Percentiles rank a stretch among this genome's conserved stretches.
Evolutionary conservation across 129 eudicot genomes (phyloP).

Genomic region (Deinandra increscens): DNA sequence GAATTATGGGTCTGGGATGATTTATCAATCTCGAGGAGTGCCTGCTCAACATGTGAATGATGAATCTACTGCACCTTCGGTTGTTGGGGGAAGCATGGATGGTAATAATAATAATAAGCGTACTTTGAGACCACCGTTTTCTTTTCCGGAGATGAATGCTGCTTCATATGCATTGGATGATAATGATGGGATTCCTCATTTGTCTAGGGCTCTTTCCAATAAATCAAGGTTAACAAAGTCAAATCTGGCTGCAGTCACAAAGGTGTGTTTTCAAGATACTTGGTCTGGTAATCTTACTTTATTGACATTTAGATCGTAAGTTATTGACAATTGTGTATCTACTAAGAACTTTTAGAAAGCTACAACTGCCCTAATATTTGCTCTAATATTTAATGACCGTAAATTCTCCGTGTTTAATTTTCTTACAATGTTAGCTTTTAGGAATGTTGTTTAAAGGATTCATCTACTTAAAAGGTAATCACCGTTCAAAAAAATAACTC

Average conservation of each 20-base stretch:
- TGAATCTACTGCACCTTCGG: constrained; percentile 23
- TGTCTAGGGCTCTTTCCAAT: constrained; percentile 65
- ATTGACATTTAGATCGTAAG: neutral
- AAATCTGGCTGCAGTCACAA: constrained; percentile 31
- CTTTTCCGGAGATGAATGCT: constrained; percentile 63
- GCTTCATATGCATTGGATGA: constrained; percentile 40
- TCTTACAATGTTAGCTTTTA: neutral
- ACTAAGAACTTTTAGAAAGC: too few relatives aligned
- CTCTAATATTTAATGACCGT: neutral
- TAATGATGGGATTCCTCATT: constrained; percentile 81
- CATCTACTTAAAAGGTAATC: neutral
- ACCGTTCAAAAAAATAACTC: too few relatives aligned
- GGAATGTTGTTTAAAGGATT: neutral
- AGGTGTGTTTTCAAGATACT: neutral
- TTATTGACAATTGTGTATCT: neutral
- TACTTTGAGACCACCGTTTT: constrained; percentile 52
- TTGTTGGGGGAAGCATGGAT: constrained; percentile 37
- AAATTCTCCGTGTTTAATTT: neutral
- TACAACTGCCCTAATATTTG: neutral
- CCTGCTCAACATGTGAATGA: constrained; percentile 36
- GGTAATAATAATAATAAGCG: constrained; percentile 35
- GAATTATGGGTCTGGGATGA: constrained; percentile 45
- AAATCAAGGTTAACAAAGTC: constrained; percentile 65
- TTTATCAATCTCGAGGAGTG: constrained; percentile 51
- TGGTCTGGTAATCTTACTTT: neutral